Evolutionary conservation across 1,284 basidiomycete genomes (phyloP), one percentile per base, ranked within the genome.

Genomic region (Sporisorium scitamineum): DNA sequence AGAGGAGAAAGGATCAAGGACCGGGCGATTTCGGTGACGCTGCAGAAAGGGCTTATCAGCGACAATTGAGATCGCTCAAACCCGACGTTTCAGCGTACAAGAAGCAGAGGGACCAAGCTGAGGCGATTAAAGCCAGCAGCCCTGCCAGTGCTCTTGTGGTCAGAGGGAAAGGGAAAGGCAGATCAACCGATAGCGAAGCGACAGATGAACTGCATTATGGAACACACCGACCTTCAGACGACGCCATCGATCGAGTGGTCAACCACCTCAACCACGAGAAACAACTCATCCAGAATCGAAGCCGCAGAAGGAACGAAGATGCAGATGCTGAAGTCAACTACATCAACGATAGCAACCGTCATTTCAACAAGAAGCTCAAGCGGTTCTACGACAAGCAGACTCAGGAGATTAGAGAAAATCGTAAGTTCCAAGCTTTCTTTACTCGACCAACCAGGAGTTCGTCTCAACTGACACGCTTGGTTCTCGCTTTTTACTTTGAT

Each of bases 301-400:
- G 92, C 39, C 89, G 95, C 75, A 93, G 94, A 86, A 90, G 94
- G 66, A 88, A 88, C 84, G 95, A 96, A 87, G 94, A 97, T 81
- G 92, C 93, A 57, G 92, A 96, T 72, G 94, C 93, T 61, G 94
- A 97, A 78, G 93, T 99, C 86, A 98, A 94, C 14, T 99, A 99
- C 85, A 99, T 99, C 90, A 99, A 99, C 89, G 94, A 97, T 86
- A 91, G 77, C 86, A 99, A 99, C 88, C 92, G 94, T 81, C 94
- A 96, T 58, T 99, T 98, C 89, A 99, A 98, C 90, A 95, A 95
- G 88, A 99, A 94, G 93, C 94, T 98, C 87, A 92, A 93, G 22
- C 90, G 96, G 70, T 99, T 95, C 88, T 99, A 95, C 88, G 94
- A 98, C 89, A 95, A 96, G 84, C 96, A 97, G 84, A 99, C 96